Percentiles rank a stretch among this genome's conserved stretches.
Evolutionary conservation across 192 early-diverging fungal genomes (phyloP).

Genomic region (Coemansia reversa): DNA sequence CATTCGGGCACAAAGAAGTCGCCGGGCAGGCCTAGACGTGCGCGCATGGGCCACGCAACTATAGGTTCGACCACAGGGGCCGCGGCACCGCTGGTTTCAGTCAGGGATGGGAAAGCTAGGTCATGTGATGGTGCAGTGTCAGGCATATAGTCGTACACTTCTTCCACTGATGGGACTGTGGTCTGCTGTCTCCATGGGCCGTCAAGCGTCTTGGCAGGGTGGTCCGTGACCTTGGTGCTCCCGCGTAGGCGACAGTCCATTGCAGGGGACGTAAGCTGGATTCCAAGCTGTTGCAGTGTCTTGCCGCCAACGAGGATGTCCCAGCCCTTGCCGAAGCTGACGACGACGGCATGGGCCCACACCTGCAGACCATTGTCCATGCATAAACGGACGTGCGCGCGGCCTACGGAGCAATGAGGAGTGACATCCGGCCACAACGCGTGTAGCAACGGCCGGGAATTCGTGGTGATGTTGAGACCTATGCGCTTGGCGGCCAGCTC

Average conservation of each 20-base stretch:
- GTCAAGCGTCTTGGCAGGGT: too few relatives aligned
- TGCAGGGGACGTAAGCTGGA: neutral
- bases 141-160: too few relatives aligned
- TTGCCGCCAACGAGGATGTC: neutral
- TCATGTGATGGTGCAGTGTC: too few relatives aligned
- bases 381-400: neutral
- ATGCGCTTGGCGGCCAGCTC: neutral
- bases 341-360: neutral
- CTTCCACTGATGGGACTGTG: too few relatives aligned
- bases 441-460: neutral
- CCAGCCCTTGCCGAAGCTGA: neutral
- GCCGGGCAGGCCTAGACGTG: constrained; percentile 1
- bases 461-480: neutral
- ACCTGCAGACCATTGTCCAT: neutral
- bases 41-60: neutral
- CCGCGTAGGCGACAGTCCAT: too few relatives aligned
- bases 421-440: neutral
- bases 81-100: too few relatives aligned
- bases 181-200: too few relatives aligned
- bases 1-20: constrained; percentile 5
- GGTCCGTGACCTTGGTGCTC: too few relatives aligned
- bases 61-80: too few relatives aligned
- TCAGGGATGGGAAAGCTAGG: too few relatives aligned
- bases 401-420: neutral
- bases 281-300: neutral